These are phyloP conservation scores for Paraphoma sp. DNA, from an alignment of 2,329 filamentous ascomycete species.

Conservation along the genomic window DNA sequence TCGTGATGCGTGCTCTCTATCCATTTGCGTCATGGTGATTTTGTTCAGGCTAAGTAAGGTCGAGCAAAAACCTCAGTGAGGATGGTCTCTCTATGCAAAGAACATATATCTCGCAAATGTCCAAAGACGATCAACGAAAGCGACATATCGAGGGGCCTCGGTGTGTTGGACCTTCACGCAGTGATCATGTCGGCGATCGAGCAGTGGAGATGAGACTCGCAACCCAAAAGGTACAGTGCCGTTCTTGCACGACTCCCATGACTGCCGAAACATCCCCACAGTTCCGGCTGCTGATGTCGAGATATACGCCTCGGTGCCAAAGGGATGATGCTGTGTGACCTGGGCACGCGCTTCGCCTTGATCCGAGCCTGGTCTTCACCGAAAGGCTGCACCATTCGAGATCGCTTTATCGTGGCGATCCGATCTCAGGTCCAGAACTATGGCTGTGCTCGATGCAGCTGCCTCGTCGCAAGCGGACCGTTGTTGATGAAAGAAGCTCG, in stretches of 20 bases:
- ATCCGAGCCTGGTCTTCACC: constrained; percentile 1
- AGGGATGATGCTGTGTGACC: constrained; percentile 20
- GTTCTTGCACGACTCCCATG: constrained; percentile 10
- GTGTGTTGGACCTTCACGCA: too few species aligned
- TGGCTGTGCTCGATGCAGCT: too few species aligned
- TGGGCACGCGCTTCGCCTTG: constrained; percentile 11
- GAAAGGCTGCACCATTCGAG: neutral
- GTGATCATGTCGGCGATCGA: neutral
- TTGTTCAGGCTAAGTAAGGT: too few species aligned
- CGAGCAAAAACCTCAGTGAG: too few species aligned
- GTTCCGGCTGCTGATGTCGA: constrained; percentile 12
- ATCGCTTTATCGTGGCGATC: neutral
- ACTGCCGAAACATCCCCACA: constrained; percentile 13
- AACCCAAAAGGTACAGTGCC: neutral
- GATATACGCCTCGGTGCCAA: constrained; percentile 9
- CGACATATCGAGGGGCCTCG: too few species aligned
- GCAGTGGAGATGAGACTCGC: neutral
- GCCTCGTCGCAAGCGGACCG: too few species aligned
- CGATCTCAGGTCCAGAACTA: too few species aligned
- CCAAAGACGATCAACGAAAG: too few species aligned
- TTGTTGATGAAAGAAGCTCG: neutral
- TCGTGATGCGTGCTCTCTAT: too few species aligned
- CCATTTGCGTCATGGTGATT: too few species aligned
- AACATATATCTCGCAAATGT: too few species aligned
- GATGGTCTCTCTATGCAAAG: too few species aligned